Percentiles rank a stretch among this genome's conserved stretches.
Conservation (phyloP, 2,329 filamentous ascomycete species). For the Periconia sp. region DNA sequence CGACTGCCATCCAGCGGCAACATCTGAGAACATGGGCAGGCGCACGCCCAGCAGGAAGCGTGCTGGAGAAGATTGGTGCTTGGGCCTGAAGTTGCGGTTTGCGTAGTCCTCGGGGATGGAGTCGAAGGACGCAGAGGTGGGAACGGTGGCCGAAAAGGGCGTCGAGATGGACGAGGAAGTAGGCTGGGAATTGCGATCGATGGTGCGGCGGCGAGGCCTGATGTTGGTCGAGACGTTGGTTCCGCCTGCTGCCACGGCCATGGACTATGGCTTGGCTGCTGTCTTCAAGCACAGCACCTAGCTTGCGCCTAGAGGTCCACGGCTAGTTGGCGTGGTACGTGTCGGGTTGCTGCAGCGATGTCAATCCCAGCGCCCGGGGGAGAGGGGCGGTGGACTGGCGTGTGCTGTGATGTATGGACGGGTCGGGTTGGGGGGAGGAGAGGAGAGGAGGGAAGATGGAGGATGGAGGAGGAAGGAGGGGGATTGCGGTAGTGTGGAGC, state of each 20-base stretch:
- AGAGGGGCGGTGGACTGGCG: background rate
- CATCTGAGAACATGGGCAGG: slow-evolving; percentile 32
- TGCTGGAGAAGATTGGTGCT: slow-evolving; percentile 13
- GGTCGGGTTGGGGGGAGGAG: background rate
- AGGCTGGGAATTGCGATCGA: slow-evolving; percentile 15
- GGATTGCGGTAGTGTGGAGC: background rate
- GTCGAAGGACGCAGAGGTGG: slow-evolving; percentile 19
- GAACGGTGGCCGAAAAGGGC: slow-evolving; percentile 19
- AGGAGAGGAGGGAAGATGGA: background rate
- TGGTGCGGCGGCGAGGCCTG: slow-evolving; percentile 10
- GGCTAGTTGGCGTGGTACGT: background rate
- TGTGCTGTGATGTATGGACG: background rate
- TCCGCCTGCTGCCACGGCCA: background rate
- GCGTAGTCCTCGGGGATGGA: slow-evolving; percentile 22
- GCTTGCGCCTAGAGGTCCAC: background rate
- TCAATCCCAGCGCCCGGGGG: background rate
- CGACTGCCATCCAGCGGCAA: slow-evolving; percentile 27
- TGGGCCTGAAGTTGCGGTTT: slow-evolving; percentile 12
- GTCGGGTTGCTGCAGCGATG: background rate
- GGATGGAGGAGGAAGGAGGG: background rate
- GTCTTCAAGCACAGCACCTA: background rate
- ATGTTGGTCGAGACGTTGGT: slow-evolving; percentile 5
- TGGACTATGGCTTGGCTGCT: background rate
- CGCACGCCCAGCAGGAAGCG: slow-evolving; percentile 20
- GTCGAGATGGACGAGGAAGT: slow-evolving; percentile 11